Evolutionary conservation across 345 rosid genomes (phyloP), one percentile per base, ranked within the genome.

Genomic region (Citrus sp.): DNA sequence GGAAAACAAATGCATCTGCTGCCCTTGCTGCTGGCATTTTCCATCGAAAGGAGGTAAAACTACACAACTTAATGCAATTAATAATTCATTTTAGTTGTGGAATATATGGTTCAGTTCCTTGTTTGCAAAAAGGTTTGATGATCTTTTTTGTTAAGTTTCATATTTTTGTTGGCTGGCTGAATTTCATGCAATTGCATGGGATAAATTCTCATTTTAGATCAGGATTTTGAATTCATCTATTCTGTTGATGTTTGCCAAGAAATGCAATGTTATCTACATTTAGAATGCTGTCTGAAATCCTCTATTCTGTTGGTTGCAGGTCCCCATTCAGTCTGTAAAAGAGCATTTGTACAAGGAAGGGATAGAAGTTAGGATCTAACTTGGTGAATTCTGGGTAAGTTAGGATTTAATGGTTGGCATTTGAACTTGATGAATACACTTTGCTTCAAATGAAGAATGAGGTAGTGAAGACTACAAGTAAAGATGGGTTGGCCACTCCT

Each of bases 11-110:
- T 77, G 98, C 98, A 75, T 94, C 98, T 7, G 99, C 98, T 1
- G 98, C 96, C 14, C 98, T 97, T 69, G 99, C 99, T 76, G 99
- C 99, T 0, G 98, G 98, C 75, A 97, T 97, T 85, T 97, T 97
- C 89, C 99, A 97, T 60, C 85, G 98, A 70, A 91, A 97, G 81
- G 99, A 94, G 95, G 98, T 94, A 86, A 75, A 32, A 25, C 40
- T 24, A 18, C 21, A 25, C 7, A 22, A 18, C 37, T 56, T 49
- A 7, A n/a, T 40, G 8, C 32, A 21, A 32, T 30, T 40, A 58
- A 13, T 12, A 9, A 8, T 59, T 56, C n/a, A 6, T 34, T 1
- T 35, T 72, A n/a, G 18, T 24, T 35, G 16, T 34, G 18, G 12
- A 30, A 72, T 60, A 22, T 58, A 22, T 49, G 24, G 49, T 27